phyloP scores from a whole-genome alignment of 148 eudicot species.

The Camellia japonica region DNA sequence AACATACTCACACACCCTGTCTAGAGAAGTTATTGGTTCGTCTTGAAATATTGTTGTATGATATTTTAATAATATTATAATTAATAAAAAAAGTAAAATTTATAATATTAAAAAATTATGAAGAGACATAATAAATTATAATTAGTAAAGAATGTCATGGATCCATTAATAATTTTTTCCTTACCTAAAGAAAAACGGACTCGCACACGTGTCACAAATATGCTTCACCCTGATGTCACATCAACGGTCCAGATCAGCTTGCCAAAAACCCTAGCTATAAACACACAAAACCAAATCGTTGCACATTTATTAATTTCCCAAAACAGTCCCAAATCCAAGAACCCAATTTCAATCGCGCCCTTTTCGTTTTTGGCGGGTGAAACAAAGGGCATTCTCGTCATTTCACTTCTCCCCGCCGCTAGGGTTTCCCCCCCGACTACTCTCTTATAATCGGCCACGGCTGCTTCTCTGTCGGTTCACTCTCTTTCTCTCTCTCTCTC shows the following conservation, averaged over 20 bases:
- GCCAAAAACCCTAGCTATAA: not conserved
- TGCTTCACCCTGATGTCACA: too few relatives aligned
- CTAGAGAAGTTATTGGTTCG: too few relatives aligned
- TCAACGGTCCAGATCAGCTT: not conserved
- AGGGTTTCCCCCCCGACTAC: constrained; percentile 26
- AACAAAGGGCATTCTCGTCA: constrained; percentile 21
- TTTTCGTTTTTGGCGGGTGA: constrained; percentile 6
- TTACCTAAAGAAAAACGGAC: too few relatives aligned
- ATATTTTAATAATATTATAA: too few relatives aligned
- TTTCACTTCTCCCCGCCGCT: constrained; percentile 3
- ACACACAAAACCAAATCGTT: not conserved
- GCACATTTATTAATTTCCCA: not conserved
- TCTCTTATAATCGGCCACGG: constrained; percentile 13
- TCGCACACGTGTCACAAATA: too few relatives aligned
- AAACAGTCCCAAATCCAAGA: not conserved
- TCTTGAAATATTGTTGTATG: too few relatives aligned
- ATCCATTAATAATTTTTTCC: too few relatives aligned
- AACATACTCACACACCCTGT: too few relatives aligned
- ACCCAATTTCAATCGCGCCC: constrained; percentile 12
- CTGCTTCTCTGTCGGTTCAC: constrained; percentile 23
- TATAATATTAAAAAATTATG: too few relatives aligned
- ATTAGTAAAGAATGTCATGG: too few relatives aligned
- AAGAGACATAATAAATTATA: too few relatives aligned
- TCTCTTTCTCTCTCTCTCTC: constrained; percentile 17
- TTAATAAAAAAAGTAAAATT: too few relatives aligned